A percentile compares a stretch with the other conserved stretches of the same genome.
Conservation (phyloP, 1,284 basidiomycete species). For the Rugosomyces carneus region DNA sequence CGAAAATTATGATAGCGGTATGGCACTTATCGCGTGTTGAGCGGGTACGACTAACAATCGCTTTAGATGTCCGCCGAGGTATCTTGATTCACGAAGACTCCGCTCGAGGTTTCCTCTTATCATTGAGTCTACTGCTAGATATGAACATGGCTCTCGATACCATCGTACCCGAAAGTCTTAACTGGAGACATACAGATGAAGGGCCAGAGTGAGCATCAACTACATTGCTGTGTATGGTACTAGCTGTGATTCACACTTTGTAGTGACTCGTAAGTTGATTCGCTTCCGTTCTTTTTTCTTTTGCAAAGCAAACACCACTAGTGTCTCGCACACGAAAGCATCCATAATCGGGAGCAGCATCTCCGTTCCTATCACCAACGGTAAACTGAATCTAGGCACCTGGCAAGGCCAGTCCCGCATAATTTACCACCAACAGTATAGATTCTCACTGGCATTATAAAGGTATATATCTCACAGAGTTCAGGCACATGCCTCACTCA, state of each 20-base stretch:
- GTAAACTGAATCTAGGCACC: conserved; percentile 77
- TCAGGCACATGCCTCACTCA: conserved; percentile 60
- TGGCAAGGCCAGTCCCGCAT: conserved; percentile 67
- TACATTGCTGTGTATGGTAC: neutral
- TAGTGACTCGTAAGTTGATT: conserved; percentile 64
- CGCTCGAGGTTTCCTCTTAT: neutral
- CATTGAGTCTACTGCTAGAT: conserved; percentile 36
- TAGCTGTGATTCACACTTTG: neutral
- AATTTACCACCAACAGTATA: neutral
- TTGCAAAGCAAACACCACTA: conserved; percentile 21
- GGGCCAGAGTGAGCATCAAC: conserved; percentile 69
- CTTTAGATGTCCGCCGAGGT: conserved; percentile 56
- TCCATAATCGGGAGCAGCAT: conserved; percentile 79
- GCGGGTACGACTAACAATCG: neutral
- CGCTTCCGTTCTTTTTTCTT: conserved; percentile 2
- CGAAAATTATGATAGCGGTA: conserved; percentile 77
- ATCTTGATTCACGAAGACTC: neutral
- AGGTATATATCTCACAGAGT: conserved; percentile 84
- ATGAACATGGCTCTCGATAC: conserved; percentile 85
- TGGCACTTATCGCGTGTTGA: neutral
- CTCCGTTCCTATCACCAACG: conserved; percentile 82
- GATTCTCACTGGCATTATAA: conserved; percentile 3
- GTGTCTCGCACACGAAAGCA: conserved; percentile 88
- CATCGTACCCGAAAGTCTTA: conserved; percentile 82
- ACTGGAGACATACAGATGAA: conserved; percentile 88